Evolutionary conservation across 106 monocot species (phyloP).

Genomic region (Dendrobium catenatum): DNA sequence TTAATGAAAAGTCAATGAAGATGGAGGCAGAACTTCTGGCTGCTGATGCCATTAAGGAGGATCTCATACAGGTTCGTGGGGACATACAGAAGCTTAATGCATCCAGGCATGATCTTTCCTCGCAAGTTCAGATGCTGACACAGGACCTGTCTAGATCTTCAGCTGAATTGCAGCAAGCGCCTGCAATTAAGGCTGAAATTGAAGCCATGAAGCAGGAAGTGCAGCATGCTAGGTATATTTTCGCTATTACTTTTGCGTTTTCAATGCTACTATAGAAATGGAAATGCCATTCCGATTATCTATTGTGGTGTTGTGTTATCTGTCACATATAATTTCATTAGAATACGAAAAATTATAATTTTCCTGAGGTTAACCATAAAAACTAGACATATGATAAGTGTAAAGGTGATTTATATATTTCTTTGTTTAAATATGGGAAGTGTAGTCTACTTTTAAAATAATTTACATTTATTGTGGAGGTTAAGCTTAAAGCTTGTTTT

Average conservation of each 20-base stretch:
- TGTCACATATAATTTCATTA: neutral
- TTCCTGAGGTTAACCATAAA: neutral
- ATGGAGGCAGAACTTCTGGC: constrained; percentile 49
- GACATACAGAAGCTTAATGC: constrained; percentile 56
- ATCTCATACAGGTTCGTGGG: constrained; percentile 43
- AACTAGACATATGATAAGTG: neutral
- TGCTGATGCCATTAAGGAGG: constrained; percentile 47
- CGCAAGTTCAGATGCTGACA: constrained; percentile 44
- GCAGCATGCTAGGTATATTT: constrained; percentile 48
- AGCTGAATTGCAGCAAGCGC: constrained; percentile 44
- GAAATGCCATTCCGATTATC: neutral
- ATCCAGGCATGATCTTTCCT: constrained; percentile 36
- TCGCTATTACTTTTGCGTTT: neutral
- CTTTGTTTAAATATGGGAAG: neutral
- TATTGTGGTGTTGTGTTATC: neutral
- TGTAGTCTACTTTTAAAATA: neutral
- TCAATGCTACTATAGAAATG: neutral
- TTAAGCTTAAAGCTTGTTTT: constrained; percentile 1
- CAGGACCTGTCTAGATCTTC: constrained; percentile 36
- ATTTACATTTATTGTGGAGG: neutral
- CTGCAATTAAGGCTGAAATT: constrained; percentile 54
- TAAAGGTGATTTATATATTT: neutral
- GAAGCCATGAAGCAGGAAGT: constrained; percentile 56
- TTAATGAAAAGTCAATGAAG: constrained; percentile 58
- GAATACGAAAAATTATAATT: neutral